Conservation (phyloP, 345 rosid genomes). For the Salix suchowensis region DNA sequence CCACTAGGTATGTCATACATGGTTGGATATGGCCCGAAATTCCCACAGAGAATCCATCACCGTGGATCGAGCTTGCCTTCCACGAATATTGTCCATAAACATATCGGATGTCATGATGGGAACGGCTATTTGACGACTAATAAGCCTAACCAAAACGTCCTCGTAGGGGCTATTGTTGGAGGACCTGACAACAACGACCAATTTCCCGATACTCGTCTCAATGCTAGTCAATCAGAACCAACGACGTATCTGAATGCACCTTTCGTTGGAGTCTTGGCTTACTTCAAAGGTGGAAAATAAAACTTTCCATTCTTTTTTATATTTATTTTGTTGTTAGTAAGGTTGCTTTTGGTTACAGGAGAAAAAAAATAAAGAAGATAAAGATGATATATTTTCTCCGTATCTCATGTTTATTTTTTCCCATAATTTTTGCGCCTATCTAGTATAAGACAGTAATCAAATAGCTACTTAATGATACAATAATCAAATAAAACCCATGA, state of each 20-base stretch:
- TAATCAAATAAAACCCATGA: no score
- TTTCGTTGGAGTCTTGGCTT: slow-evolving; percentile 10
- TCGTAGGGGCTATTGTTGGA: slow-evolving; percentile 16
- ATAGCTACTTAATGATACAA: no score
- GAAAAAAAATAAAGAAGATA: no score
- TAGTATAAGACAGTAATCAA: no score
- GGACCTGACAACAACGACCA: slow-evolving; percentile 15
- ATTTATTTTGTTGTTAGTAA: no score
- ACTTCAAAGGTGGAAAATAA: background rate
- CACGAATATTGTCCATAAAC: background rate
- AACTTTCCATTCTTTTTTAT: no score
- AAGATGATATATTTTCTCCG: no score
- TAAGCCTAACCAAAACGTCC: slow-evolving; percentile 1
- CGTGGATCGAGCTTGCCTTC: slow-evolving; percentile 21
- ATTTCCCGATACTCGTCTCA: background rate
- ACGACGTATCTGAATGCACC: slow-evolving; percentile 15
- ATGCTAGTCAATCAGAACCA: slow-evolving; percentile 11
- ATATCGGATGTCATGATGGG: slow-evolving; percentile 6
- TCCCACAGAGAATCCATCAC: slow-evolving; percentile 21
- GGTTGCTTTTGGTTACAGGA: no score
- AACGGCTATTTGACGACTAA: background rate
- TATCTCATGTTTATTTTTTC: no score
- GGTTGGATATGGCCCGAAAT: slow-evolving; percentile 28
- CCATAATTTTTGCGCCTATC: no score
- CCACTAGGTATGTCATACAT: slow-evolving; percentile 26